Evolutionary conservation across 768 basidiomycete species (phyloP), one percentile per base, ranked within the genome.

Genomic region (Saitozyma sp.): DNA sequence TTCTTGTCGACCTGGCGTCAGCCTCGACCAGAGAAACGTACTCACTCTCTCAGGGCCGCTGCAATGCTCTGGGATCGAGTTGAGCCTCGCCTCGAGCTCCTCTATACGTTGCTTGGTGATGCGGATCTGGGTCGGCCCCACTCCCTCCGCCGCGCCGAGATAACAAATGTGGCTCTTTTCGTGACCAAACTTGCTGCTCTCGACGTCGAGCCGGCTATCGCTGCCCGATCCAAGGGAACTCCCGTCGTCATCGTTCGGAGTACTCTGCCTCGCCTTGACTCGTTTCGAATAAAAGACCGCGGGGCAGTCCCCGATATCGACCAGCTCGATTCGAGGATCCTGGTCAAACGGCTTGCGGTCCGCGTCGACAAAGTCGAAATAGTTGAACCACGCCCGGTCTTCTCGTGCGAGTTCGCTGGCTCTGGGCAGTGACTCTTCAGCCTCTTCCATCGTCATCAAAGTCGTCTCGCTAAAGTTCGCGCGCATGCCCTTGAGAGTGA

Each of bases 91-190:
- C 46, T 70, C 57, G 20, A 92, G 78, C 65, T 85, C 84, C 6
- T 76, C 74, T 1, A 87, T 83, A 42, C 91, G 85, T 13, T 81
- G 74, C 37, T 80, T 76, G 1, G 87, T 85, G 13, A 91, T 80
- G 17, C 79, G 80, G 20, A 88, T 84, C 73, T 92, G 91, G 10
- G 87, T 84, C 64, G 85, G 81, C 0, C 85, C 83, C 29, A 87
- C 85, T 66, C 87, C 89, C 88, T 45, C 70, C 20, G 88, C 86
- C 68, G 85, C 84, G 11, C 89, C 89, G 38, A 93, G 84, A 49
- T 89, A 82, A 77, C 92, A 97, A 0, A 83, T 82, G 75, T 98
- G 94, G 2, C 91, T 88, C 49, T 85, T 80, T 77, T 98, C 94
- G 40, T 84, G 81, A 1, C 93, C 94, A 74, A 98, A 98, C 79